phyloP scores from a whole-genome alignment of 2,329 filamentous ascomycete genomes.

The Xylariaceae sp. region DNA sequence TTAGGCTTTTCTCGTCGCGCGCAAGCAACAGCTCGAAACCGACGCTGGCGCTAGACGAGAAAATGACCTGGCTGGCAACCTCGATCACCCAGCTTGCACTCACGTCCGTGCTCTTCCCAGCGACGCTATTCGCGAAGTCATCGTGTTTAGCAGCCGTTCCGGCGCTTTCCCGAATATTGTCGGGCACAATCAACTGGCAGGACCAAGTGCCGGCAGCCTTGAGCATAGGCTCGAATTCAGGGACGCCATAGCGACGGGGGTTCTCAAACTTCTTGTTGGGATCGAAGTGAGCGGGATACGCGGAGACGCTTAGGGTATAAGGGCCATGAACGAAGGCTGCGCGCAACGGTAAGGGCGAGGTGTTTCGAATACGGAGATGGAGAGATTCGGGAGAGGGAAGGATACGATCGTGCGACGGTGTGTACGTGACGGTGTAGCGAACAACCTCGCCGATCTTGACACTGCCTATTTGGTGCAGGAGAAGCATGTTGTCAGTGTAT shows the following conservation, averaged over 20 bases:
- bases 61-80: conserved; percentile 86
- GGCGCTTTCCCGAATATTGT: conserved; percentile 65
- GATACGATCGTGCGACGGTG: conserved; percentile 81
- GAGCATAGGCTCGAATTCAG: conserved; percentile 92
- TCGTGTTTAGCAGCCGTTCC: conserved; percentile 41
- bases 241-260: conserved; percentile 65
- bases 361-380: conserved; percentile 85
- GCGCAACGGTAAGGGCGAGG: conserved; percentile 80
- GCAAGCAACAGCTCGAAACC: conserved; percentile 83
- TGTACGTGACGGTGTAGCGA: conserved; percentile 88
- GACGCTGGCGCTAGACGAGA: conserved; percentile 82
- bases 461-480: conserved; percentile 84
- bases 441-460: conserved; percentile 94
- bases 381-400: conserved; percentile 77
- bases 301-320: conserved; percentile 82
- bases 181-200: conserved; percentile 73
- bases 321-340: conserved; percentile 96
- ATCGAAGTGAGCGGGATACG: conserved; percentile 77
- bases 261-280: conserved; percentile 73
- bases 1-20: conserved; percentile 77
- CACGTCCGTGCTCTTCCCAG: conserved; percentile 51
- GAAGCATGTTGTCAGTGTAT: conserved; percentile 59
- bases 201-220: conserved; percentile 89
- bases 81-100: conserved; percentile 72
- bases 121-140: conserved; percentile 43